Evolutionary conservation across 768 basidiomycete species (phyloP).

Genomic region (Trametes elegans): DNA sequence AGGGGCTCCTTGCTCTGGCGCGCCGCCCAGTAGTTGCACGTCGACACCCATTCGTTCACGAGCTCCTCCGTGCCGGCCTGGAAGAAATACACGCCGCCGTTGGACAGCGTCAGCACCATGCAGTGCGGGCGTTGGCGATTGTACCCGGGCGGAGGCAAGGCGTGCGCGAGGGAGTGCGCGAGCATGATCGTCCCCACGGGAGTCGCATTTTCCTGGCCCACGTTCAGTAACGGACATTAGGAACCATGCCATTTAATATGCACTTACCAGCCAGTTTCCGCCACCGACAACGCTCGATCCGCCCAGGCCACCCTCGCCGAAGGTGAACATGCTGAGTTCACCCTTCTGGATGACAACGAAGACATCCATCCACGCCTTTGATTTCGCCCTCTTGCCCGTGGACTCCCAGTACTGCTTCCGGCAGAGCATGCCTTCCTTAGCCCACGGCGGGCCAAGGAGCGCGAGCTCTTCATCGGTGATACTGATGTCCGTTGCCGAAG

Average conservation of each 20-base stretch:
- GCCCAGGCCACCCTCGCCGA: conserved; percentile 73
- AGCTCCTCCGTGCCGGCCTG: conserved; percentile 98
- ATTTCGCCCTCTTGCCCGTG: conserved; percentile 77
- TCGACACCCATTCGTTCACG: conserved; percentile 98
- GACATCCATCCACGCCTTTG: conserved; percentile 90
- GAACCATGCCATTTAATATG: conserved; percentile 1
- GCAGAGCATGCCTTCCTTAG: conserved; percentile 95
- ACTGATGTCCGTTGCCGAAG: conserved; percentile 72
- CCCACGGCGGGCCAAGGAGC: conserved; percentile 95
- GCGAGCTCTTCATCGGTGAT: conserved; percentile 96
- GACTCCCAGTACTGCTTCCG: conserved; percentile 95
- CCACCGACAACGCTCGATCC: conserved; percentile 77
- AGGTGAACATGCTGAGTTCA: conserved; percentile 93
- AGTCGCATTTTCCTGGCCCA: conserved; percentile 75
- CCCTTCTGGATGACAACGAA: conserved; percentile 97
- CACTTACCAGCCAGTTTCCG: conserved; percentile 95
- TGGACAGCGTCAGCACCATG: conserved; percentile 88
- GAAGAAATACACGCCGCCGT: conserved; percentile 94
- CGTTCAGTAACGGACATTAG: conserved; percentile 1
- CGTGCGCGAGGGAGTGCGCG: conserved; percentile 84
- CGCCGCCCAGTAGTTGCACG: conserved; percentile 99
- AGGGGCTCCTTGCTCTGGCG: conserved; percentile 93
- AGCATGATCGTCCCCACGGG: conserved; percentile 81
- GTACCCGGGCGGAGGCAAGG: conserved; percentile 90
- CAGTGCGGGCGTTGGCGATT: conserved; percentile 88